phyloP scores from a whole-genome alignment of 306 rosid species.

The Sicyos edulis region DNA sequence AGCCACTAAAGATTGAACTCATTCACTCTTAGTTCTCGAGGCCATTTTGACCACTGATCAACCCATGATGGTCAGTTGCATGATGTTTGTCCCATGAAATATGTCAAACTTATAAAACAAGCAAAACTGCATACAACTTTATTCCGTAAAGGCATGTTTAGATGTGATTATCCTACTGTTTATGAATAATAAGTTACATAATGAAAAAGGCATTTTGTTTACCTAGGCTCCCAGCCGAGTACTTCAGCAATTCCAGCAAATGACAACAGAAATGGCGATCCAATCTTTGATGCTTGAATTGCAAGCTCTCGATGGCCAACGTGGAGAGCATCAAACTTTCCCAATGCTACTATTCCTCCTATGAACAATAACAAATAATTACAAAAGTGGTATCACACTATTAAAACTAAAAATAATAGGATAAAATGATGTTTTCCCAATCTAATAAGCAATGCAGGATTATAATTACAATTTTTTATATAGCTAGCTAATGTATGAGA shows the following conservation, averaged over 20 bases:
- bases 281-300: slow-evolving; percentile 85
- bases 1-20: too few species aligned
- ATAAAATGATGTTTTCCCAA: not conserved
- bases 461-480: not conserved
- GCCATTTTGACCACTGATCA: too few species aligned
- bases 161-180: not conserved
- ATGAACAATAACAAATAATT: slow-evolving; percentile 22
- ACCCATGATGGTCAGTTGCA: too few species aligned
- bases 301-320: slow-evolving; percentile 95
- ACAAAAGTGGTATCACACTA: slow-evolving; percentile 3
- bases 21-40: too few species aligned
- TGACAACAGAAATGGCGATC: slow-evolving; percentile 86
- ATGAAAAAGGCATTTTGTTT: slow-evolving; percentile 22
- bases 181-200: slow-evolving; percentile 1
- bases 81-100: not conserved
- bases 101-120: not conserved
- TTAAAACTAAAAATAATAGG: not conserved
- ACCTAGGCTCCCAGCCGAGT: slow-evolving; percentile 94
- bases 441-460: not conserved
- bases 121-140: not conserved
- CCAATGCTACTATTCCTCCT: slow-evolving; percentile 94
- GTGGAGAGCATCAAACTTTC: slow-evolving; percentile 94
- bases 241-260: slow-evolving; percentile 88
- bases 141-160: not conserved
- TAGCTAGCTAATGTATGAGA: not conserved